Conservation (phyloP, 306 rosid species). For the Sicyos edulis region DNA sequence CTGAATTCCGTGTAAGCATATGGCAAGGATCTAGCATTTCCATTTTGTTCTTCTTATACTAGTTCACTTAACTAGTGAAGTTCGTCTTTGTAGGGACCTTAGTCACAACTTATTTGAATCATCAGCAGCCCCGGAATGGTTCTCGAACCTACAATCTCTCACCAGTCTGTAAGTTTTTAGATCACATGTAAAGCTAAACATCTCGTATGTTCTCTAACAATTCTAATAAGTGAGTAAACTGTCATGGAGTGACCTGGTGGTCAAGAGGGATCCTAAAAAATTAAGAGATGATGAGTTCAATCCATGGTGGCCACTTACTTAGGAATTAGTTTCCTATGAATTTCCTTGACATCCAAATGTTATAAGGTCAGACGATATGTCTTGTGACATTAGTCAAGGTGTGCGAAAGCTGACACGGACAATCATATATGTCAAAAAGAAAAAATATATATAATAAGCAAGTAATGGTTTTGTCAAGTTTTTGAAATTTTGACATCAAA, state of each 20-base stretch:
- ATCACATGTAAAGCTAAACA: neutral
- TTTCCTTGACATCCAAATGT: too few species aligned
- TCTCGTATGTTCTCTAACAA: neutral
- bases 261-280: too few species aligned
- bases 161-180: constrained; percentile 75
- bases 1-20: constrained; percentile 70
- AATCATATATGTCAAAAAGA: too few species aligned
- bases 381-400: too few species aligned
- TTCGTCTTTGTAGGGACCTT: constrained; percentile 55
- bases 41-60: constrained; percentile 14
- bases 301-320: too few species aligned
- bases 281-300: too few species aligned
- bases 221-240: neutral
- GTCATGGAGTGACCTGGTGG: too few species aligned
- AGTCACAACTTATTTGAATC: constrained; percentile 70
- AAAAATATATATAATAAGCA: too few species aligned
- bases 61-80: constrained; percentile 16
- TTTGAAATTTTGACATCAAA: neutral
- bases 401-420: too few species aligned
- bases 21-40: constrained; percentile 17
- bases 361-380: too few species aligned
- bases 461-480: neutral
- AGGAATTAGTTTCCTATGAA: too few species aligned
- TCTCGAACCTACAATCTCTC: constrained; percentile 51
- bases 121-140: constrained; percentile 72